Evolutionary conservation across 495 filamentous ascomycete genomes (phyloP), one percentile per base, ranked within the genome.

Genomic region (Penicillium paradoxum): DNA sequence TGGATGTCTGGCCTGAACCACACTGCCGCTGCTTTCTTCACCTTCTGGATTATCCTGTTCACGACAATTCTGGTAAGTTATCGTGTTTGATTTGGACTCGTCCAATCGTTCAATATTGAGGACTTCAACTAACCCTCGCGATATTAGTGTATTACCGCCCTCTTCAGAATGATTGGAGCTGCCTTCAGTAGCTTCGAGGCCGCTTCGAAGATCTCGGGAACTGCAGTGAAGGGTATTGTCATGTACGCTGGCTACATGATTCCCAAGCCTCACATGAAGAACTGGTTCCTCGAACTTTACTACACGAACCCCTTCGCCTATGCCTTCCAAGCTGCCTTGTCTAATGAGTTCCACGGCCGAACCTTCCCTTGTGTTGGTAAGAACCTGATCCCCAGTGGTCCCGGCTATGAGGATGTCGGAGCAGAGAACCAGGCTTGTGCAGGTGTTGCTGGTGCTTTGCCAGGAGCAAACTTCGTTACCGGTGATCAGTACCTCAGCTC

Each of bases 231-330:
- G 0, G 56, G 53, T 34, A 57, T 50, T 63, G 38, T 91, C 50
- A 83, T 92, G 45, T 95, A 71, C 34, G 59, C 58, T 32, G 76
- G 68, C 8, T 71, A 71, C 64, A 75, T 88, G 44, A 86, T 93
- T 41, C 79, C 84, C 1, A 82, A 81, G 6, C 72, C 70, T 0
- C 66, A 81, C 36, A 86, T 92, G 80, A 77, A 83, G 51, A 77
- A 81, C 0, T 95, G 89, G 89, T 85, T 91, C 57, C 73, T 76
- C 6, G 90, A 87, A 83, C 59, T 91, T 2, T 78, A 77, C 45
- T 86, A 78, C 60, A 73, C 90, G 48, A 84, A 91, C 57, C 89
- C 89, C 0, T 64, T 91, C 5, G 70, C 80, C 0, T 95, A 90
- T 59, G 79, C 79, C 0, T 90, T 89, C 54, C 85, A 89, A 56